Percentiles rank a stretch among this genome's conserved stretches.
Evolutionary conservation across 176 grass and related monocot species (phyloP).

Genomic region (Musa troglodytarum): DNA sequence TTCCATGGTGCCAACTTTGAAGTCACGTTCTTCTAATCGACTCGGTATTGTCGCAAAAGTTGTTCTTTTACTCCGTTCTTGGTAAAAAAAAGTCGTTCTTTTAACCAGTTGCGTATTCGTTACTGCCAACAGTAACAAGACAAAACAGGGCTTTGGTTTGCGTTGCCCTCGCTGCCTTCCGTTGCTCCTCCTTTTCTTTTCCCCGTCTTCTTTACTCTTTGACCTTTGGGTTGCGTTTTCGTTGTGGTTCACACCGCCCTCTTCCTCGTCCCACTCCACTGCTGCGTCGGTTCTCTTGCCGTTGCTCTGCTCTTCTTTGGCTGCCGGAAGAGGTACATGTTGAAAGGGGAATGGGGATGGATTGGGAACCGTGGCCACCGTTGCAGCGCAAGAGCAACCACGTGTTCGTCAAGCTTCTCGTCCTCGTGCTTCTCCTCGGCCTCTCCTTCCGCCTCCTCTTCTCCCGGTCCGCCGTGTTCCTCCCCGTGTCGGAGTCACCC

Average conservation of each 20-base stretch:
- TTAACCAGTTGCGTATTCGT: no score
- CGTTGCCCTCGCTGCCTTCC: no score
- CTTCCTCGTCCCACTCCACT: background rate
- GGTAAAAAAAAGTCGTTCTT: no score
- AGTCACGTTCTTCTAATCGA: no score
- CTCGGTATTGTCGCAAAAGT: no score
- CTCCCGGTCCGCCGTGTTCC: slow-evolving; percentile 5
- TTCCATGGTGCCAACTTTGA: no score
- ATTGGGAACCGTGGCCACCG: slow-evolving; percentile 3
- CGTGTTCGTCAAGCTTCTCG: slow-evolving; percentile 36
- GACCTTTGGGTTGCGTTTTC: no score
- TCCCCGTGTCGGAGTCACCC: background rate
- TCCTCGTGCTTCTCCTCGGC: slow-evolving; percentile 35
- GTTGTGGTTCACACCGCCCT: background rate
- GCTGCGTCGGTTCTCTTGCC: background rate
- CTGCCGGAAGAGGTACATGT: background rate
- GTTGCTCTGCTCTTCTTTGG: background rate
- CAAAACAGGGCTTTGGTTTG: no score
- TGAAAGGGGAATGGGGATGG: slow-evolving; percentile 12
- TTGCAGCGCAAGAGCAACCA: slow-evolving; percentile 22
- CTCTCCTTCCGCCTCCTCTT: slow-evolving; percentile 44
- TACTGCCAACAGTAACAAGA: no score
- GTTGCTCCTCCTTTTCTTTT: no score
- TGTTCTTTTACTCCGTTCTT: no score
- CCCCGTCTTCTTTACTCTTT: no score